Percentiles rank a stretch among this genome's conserved stretches.
Conservation (phyloP, 2,329 filamentous ascomycete genomes). For the Neopestalotiopsis sp. region DNA sequence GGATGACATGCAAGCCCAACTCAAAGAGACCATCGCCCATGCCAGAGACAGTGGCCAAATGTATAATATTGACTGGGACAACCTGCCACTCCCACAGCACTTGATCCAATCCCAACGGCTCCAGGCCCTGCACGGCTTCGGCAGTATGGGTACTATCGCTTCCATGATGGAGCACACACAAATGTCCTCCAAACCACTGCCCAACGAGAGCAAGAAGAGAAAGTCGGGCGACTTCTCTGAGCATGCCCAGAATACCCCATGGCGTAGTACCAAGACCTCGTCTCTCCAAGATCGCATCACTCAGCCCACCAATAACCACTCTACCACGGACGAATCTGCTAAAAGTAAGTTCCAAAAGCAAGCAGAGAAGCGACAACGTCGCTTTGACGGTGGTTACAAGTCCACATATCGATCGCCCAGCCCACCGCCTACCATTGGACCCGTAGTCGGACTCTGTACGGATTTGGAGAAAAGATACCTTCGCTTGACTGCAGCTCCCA, state of each 20-base stretch:
- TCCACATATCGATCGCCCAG: slow-evolving; percentile 60
- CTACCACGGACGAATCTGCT: slow-evolving; percentile 49
- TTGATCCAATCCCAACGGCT: slow-evolving; percentile 76
- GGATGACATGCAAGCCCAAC: slow-evolving; percentile 78
- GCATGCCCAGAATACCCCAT: slow-evolving; percentile 64
- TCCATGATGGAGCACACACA: slow-evolving; percentile 5
- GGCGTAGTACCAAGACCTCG: slow-evolving; percentile 66
- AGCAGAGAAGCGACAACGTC: slow-evolving; percentile 86
- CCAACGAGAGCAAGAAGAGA: slow-evolving; percentile 70
- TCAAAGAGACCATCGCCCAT: slow-evolving; percentile 84
- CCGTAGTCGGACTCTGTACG: slow-evolving; percentile 85
- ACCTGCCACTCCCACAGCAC: slow-evolving; percentile 82
- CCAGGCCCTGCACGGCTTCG: slow-evolving; percentile 47
- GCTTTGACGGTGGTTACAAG: slow-evolving; percentile 75
- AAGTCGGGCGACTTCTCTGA: slow-evolving; percentile 74
- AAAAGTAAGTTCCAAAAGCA: slow-evolving; percentile 90
- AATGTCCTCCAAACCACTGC: slow-evolving; percentile 21
- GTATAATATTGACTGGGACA: slow-evolving; percentile 80
- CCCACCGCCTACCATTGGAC: slow-evolving; percentile 64
- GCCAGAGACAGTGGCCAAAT: slow-evolving; percentile 78
- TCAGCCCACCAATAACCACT: slow-evolving; percentile 57
- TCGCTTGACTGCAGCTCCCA: slow-evolving; percentile 87
- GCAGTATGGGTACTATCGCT: slow-evolving; percentile 23
- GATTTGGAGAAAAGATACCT: slow-evolving; percentile 92
- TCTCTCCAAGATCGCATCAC: slow-evolving; percentile 79